Percentiles rank a stretch among this genome's conserved stretches.
Conservation (phyloP, 2,329 filamentous ascomycete species). For the Colletotrichum lindemuthianum region DNA sequence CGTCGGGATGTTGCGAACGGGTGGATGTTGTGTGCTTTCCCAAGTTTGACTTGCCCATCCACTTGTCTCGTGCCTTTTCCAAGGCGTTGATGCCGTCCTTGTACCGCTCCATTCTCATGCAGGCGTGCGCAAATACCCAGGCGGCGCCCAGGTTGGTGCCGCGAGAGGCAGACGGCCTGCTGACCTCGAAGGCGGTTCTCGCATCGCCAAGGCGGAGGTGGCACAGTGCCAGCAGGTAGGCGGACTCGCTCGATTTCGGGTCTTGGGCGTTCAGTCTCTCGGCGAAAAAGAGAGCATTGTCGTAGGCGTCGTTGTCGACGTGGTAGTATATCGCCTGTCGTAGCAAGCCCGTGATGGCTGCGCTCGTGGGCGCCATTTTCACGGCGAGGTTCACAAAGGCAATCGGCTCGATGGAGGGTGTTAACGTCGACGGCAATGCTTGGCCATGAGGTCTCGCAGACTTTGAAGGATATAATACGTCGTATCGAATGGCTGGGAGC, state of each 20-base stretch:
- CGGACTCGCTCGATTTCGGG: conserved; percentile 79
- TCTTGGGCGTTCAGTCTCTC: conserved; percentile 88
- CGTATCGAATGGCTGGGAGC: conserved; percentile 11
- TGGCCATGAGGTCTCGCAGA: conserved; percentile 32
- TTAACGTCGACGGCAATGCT: conserved; percentile 31
- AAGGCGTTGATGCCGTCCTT: conserved; percentile 85
- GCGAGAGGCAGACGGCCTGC: conserved; percentile 75
- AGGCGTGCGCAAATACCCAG: conserved; percentile 92
- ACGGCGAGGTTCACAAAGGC: conserved; percentile 10
- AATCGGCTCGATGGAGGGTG: conserved; percentile 16
- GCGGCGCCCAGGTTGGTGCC: conserved; percentile 86
- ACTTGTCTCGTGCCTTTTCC: conserved; percentile 82
- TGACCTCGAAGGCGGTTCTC: conserved; percentile 86
- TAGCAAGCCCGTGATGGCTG: conserved; percentile 61
- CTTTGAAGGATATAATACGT: conserved; percentile 5
- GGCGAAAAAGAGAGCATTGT: conserved; percentile 94
- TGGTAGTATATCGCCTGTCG: conserved; percentile 72
- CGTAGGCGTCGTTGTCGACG: conserved; percentile 88
- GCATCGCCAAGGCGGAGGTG: conserved; percentile 84
- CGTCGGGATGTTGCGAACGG: conserved; percentile 81
- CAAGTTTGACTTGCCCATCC: conserved; percentile 79
- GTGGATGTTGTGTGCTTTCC: conserved; percentile 84
- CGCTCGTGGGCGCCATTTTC: conserved; percentile 63
- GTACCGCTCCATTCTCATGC: conserved; percentile 79
- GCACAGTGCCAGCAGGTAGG: conserved; percentile 85